Conservation (phyloP, 2,329 filamentous ascomycete species). For the Fusarium heterosporum region DNA sequence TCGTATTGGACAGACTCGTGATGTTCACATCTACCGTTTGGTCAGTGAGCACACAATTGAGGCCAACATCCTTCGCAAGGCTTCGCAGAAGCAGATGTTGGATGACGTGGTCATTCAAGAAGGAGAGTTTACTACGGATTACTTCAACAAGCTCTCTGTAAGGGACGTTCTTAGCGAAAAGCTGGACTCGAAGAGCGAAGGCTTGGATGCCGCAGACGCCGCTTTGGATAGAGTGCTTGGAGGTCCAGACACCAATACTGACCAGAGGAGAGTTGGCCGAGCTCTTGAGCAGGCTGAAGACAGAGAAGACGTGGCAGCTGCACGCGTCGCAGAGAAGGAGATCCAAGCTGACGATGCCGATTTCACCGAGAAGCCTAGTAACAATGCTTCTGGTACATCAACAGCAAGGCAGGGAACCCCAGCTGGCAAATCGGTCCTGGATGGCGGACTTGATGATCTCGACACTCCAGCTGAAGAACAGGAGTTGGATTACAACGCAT, state of each 20-base stretch:
- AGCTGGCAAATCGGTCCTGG: constrained; percentile 52
- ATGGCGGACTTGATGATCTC: constrained; percentile 49
- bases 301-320: constrained; percentile 88
- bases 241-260: constrained; percentile 69
- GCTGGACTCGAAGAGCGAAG: constrained; percentile 60
- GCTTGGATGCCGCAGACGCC: constrained; percentile 78
- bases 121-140: constrained; percentile 96
- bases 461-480: constrained; percentile 53
- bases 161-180: constrained; percentile 75
- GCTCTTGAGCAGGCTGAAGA: constrained; percentile 93
- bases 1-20: constrained; percentile 95
- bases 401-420: constrained; percentile 66
- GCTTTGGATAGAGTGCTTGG: constrained; percentile 90
- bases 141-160: constrained; percentile 84
- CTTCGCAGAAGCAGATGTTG: constrained; percentile 96
- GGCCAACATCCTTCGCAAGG: constrained; percentile 96
- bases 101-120: constrained; percentile 99
- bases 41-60: constrained; percentile 96
- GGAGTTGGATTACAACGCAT: constrained; percentile 68
- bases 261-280: constrained; percentile 72
- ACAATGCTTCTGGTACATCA: constrained; percentile 60
- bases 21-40: constrained; percentile 97
- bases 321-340: constrained; percentile 88
- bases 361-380: constrained; percentile 75
- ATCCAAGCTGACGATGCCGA: constrained; percentile 87